Evolutionary conservation across 306 rosid genomes (phyloP).

Genomic region (Inga leiocalycina): DNA sequence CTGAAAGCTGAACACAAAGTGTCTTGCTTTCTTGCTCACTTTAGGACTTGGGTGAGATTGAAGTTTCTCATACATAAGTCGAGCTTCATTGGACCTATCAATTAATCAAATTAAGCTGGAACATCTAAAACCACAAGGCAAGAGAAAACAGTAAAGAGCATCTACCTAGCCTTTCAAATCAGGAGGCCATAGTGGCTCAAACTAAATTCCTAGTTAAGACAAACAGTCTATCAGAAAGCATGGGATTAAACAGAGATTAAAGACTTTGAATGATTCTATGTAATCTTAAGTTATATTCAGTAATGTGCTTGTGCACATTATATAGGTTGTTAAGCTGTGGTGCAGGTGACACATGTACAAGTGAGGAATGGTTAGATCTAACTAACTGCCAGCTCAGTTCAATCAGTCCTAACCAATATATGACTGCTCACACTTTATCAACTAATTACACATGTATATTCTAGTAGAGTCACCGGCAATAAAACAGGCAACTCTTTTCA

Average conservation of each 20-base stretch:
- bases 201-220: background rate
- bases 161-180: conserved; percentile 15
- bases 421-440: too few relatives aligned
- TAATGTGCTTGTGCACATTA: too few relatives aligned
- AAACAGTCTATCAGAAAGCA: background rate
- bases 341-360: too few relatives aligned
- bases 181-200: background rate
- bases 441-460: too few relatives aligned
- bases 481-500: background rate
- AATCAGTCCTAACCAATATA: too few relatives aligned
- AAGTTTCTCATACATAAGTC: conserved; percentile 82
- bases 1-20: conserved; percentile 78
- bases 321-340: too few relatives aligned
- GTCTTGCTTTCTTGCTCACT: conserved; percentile 87
- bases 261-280: too few relatives aligned
- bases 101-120: conserved; percentile 27
- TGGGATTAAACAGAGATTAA: too few relatives aligned
- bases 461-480: background rate
- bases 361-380: too few relatives aligned
- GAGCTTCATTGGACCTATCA: conserved; percentile 76
- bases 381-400: too few relatives aligned
- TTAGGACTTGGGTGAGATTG: conserved; percentile 71
- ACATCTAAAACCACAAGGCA: conserved; percentile 12
- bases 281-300: too few relatives aligned
- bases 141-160: conserved; percentile 1